These are phyloP conservation scores for Lentinula sp. DNA, from an alignment of 768 basidiomycete genomes.

Conservation along the genomic window DNA sequence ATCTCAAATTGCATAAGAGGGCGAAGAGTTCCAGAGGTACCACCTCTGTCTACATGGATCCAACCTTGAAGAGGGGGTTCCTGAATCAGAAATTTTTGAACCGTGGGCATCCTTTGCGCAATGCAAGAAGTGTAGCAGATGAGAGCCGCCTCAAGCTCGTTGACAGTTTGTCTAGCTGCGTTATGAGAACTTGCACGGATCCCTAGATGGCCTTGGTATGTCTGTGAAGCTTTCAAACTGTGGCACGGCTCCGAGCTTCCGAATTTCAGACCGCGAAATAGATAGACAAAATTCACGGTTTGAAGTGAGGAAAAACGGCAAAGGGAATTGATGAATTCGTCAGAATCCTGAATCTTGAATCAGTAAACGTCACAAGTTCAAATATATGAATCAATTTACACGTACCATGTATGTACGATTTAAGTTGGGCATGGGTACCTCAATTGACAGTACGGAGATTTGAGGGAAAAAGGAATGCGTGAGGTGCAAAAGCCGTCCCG, in stretches of 20 bases:
- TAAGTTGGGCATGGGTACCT: background rate
- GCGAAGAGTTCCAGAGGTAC: background rate
- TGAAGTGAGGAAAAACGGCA: background rate
- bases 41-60: background rate
- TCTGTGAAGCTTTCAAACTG: background rate
- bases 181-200: background rate
- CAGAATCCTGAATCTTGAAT: background rate
- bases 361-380: too few relatives aligned
- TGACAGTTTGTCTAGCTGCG: background rate
- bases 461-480: background rate
- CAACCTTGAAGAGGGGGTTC: background rate
- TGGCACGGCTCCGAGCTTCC: background rate
- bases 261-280: background rate
- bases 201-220: background rate
- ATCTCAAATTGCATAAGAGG: background rate
- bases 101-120: background rate
- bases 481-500: background rate
- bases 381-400: background rate
- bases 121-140: background rate
- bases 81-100: background rate
- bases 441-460: background rate
- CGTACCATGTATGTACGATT: background rate
- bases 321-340: background rate
- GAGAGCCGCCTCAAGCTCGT: background rate
- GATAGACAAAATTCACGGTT: background rate